These are phyloP conservation scores for Metschnikowia koreensis DNA, from an alignment of 805 yeast species.

Conservation along the genomic window DNA sequence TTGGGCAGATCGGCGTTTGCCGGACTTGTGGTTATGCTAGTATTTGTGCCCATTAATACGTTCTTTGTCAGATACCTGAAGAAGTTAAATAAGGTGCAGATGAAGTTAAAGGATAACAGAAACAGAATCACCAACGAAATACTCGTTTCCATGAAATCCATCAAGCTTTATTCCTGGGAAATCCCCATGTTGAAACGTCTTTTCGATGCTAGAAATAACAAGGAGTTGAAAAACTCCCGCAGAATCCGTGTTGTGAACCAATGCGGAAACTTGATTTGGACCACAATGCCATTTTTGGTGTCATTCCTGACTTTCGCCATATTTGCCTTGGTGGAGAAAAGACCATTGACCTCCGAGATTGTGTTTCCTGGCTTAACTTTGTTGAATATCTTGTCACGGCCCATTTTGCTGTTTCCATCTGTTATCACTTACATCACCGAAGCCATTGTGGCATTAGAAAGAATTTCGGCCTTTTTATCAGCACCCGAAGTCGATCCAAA, in stretches of 20 bases:
- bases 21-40: slow-evolving; percentile 18
- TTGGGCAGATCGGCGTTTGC: slow-evolving; percentile 24
- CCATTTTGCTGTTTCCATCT: slow-evolving; percentile 58
- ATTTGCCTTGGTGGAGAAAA: slow-evolving; percentile 43
- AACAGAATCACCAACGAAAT: slow-evolving; percentile 25
- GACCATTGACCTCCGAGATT: slow-evolving; percentile 62
- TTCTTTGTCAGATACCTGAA: slow-evolving; percentile 18
- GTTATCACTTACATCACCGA: slow-evolving; percentile 57
- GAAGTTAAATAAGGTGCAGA: slow-evolving; percentile 13
- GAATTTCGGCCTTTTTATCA: slow-evolving; percentile 49
- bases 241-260: slow-evolving; percentile 26
- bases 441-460: slow-evolving; percentile 53
- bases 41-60: slow-evolving; percentile 21
- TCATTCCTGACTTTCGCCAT: slow-evolving; percentile 59
- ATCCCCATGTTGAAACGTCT: slow-evolving; percentile 23
- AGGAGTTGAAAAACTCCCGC: slow-evolving; percentile 19
- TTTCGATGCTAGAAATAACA: slow-evolving; percentile 20
- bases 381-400: slow-evolving; percentile 56
- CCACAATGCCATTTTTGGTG: slow-evolving; percentile 61
- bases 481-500: slow-evolving; percentile 19
- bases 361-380: slow-evolving; percentile 68
- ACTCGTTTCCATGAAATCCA: slow-evolving; percentile 23
- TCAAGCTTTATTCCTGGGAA: slow-evolving; percentile 30
- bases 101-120: slow-evolving; percentile 23
- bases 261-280: slow-evolving; percentile 59